phyloP scores from a whole-genome alignment of 73 alveolate genomes.

The Stentor coeruleus region DNA sequence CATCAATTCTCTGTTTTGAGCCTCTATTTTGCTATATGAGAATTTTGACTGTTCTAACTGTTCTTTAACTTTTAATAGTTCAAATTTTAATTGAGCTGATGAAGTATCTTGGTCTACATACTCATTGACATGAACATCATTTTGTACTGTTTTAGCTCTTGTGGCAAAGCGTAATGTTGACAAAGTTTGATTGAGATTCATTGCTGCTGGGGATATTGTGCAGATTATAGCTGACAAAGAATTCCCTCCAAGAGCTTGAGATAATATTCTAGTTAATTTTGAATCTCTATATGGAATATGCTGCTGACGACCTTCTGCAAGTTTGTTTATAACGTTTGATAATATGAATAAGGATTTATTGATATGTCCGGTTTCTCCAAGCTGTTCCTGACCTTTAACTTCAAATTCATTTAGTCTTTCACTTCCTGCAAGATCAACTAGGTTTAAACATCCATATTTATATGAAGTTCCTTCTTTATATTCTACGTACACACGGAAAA shows the following conservation, averaged over 20 bases:
- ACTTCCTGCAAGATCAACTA: constrained; percentile 94
- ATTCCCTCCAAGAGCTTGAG: constrained; percentile 92
- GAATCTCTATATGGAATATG: constrained; percentile 96
- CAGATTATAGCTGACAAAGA: constrained; percentile 87
- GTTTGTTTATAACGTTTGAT: constrained; percentile 76
- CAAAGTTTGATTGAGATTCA: constrained; percentile 62
- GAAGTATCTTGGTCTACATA: constrained; percentile 30
- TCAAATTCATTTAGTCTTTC: constrained; percentile 82
- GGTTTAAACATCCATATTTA: constrained; percentile 52
- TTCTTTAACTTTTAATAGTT: neutral
- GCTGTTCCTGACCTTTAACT: constrained; percentile 38
- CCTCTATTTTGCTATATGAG: neutral
- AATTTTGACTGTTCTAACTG: neutral
- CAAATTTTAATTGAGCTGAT: neutral
- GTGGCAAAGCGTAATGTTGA: constrained; percentile 92
- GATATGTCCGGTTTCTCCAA: constrained; percentile 83
- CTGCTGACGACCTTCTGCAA: constrained; percentile 61
- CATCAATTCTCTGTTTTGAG: constrained; percentile 1
- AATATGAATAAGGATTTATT: constrained; percentile 80
- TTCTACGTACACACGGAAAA: constrained; percentile 54
- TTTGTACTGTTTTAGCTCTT: constrained; percentile 77
- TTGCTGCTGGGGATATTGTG: constrained; percentile 76
- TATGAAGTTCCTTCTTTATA: constrained; percentile 1
- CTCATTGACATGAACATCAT: constrained; percentile 74
- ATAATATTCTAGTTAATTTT: constrained; percentile 77